Percentiles rank a stretch among this genome's conserved stretches.
Evolutionary conservation across 805 yeast species (phyloP).

Genomic region (Nakazawaea holstii): DNA sequence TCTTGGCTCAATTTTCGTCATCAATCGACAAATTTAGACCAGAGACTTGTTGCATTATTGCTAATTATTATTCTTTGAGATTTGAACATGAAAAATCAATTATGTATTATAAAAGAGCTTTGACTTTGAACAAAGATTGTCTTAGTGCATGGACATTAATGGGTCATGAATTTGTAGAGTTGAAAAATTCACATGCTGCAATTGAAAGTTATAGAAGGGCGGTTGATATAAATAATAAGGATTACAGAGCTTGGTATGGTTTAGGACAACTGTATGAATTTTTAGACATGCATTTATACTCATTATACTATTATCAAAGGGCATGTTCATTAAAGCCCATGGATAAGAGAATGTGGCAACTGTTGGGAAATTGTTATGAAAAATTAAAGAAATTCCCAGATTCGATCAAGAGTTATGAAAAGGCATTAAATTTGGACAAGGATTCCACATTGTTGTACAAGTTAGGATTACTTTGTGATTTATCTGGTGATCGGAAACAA

Average conservation of each 20-base stretch:
- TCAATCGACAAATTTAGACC: constrained; percentile 83
- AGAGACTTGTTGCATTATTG: constrained; percentile 91
- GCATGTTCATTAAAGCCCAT: constrained; percentile 85
- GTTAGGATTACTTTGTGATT: constrained; percentile 63
- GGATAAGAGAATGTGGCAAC: constrained; percentile 96
- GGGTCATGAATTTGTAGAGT: constrained; percentile 98
- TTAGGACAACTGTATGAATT: constrained; percentile 98
- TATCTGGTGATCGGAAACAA: constrained; percentile 42
- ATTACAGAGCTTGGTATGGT: constrained; percentile 97
- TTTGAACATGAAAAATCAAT: constrained; percentile 95
- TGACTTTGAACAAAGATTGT: constrained; percentile 73
- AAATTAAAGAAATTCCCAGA: constrained; percentile 66
- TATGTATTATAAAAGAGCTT: constrained; percentile 85
- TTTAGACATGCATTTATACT: constrained; percentile 88
- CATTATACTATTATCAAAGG: constrained; percentile 85
- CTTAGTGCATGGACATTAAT: constrained; percentile 94
- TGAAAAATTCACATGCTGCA: constrained; percentile 95
- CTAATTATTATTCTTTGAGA: constrained; percentile 86
- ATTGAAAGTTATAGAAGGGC: constrained; percentile 93
- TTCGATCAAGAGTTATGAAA: constrained; percentile 74
- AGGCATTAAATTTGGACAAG: constrained; percentile 53
- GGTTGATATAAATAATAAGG: constrained; percentile 81
- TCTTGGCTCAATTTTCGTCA: constrained; percentile 78
- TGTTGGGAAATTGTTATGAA: constrained; percentile 85
- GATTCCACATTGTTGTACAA: constrained; percentile 57